These are phyloP conservation scores for Lagenidium sp. DNA, from an alignment of 352 stramenopile species.

Conservation along the genomic window DNA sequence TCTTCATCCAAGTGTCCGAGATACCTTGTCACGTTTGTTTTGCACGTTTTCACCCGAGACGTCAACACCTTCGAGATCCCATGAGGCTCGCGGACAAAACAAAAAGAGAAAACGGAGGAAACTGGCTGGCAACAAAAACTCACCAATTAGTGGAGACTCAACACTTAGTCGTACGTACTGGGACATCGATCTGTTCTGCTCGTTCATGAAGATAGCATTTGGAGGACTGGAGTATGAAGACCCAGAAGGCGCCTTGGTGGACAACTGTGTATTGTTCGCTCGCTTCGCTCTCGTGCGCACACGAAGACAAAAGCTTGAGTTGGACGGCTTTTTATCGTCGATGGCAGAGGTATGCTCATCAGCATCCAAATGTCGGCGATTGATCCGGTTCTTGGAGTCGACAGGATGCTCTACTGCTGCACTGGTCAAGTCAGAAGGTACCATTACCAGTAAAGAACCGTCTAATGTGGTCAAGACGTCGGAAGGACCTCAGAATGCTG, in stretches of 20 bases:
- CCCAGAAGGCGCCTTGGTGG: slow-evolving; percentile 11
- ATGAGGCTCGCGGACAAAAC: slow-evolving; percentile 1
- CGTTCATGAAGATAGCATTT: slow-evolving; percentile 21
- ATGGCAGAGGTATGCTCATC: slow-evolving; percentile 8
- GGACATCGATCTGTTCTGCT: slow-evolving; percentile 63
- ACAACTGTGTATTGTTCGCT: slow-evolving; percentile 61
- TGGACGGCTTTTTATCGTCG: slow-evolving; percentile 9
- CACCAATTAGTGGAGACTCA: not conserved
- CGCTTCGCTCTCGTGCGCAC: slow-evolving; percentile 4
- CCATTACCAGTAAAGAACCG: too few species aligned
- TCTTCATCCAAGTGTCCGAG: slow-evolving; percentile 4
- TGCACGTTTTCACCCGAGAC: too few species aligned
- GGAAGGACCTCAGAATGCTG: too few species aligned
- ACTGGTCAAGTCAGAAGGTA: too few species aligned
- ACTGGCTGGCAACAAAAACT: not conserved
- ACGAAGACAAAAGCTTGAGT: slow-evolving; percentile 2
- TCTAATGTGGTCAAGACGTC: too few species aligned
- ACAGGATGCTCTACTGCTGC: too few species aligned
- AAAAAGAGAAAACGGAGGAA: slow-evolving; percentile 50
- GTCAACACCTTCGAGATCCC: too few species aligned
- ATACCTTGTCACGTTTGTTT: too few species aligned
- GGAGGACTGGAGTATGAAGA: slow-evolving; percentile 7
- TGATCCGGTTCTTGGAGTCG: not conserved
- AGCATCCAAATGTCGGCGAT: not conserved
- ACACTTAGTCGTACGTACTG: too few species aligned